Conservation (phyloP, 345 rosid species). For the Cardamine resedifolia region DNA sequence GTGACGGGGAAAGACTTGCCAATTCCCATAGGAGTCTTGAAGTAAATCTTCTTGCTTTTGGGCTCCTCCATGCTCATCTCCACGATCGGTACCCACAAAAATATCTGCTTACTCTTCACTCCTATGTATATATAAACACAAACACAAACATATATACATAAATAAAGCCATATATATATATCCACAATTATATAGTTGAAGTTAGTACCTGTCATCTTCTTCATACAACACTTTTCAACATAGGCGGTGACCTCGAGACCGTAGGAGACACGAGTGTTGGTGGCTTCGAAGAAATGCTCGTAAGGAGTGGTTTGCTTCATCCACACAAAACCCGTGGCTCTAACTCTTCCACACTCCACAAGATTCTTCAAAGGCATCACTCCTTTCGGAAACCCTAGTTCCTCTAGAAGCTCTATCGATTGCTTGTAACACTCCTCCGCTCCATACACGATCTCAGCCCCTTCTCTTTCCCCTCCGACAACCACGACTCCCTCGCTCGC, state of each 20-base stretch:
- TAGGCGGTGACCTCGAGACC: constrained; percentile 75
- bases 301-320: constrained; percentile 75
- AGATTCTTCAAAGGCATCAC: constrained; percentile 82
- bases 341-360: constrained; percentile 81
- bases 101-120: constrained; percentile 79
- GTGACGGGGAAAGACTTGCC: constrained; percentile 73
- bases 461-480: constrained; percentile 48
- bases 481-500: constrained; percentile 29
- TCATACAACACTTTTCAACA: constrained; percentile 78
- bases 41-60: constrained; percentile 50
- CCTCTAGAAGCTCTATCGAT: constrained; percentile 71
- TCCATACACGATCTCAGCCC: constrained; percentile 77
- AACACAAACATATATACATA: not conserved
- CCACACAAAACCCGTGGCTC: constrained; percentile 87
- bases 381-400: constrained; percentile 87
- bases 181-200: not conserved
- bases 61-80: constrained; percentile 78
- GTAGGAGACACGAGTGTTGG: constrained; percentile 66
- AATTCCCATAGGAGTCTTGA: constrained; percentile 92
- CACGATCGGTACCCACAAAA: constrained; percentile 80
- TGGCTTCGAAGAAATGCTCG: constrained; percentile 70
- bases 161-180: not conserved
- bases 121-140: constrained; percentile 19
- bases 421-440: constrained; percentile 61
- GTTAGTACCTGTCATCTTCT: constrained; percentile 70